These are phyloP conservation scores for Trypanosoma lewisi DNA, from an alignment of 208 protist species.

Conservation along the genomic window DNA sequence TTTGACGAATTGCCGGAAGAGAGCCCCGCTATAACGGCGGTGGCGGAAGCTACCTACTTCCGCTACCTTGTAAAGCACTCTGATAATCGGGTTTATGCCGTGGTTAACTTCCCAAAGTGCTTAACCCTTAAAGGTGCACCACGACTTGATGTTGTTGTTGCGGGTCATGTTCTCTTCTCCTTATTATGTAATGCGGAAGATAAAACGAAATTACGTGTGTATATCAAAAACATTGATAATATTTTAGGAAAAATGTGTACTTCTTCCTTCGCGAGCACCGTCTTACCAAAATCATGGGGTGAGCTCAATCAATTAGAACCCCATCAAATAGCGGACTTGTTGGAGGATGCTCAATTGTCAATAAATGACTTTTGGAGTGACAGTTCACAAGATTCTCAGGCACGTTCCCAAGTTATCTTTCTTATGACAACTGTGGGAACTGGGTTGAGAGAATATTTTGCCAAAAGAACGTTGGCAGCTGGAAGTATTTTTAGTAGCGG, in stretches of 20 bases:
- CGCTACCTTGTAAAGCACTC: conserved; percentile 72
- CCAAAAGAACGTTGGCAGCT: conserved; percentile 25
- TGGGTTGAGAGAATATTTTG: conserved; percentile 72
- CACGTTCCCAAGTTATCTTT: conserved; percentile 61
- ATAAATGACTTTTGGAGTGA: conserved; percentile 87
- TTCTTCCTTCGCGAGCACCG: conserved; percentile 45
- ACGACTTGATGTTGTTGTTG: conserved; percentile 73
- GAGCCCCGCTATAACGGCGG: conserved; percentile 47
- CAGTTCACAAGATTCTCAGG: conserved; percentile 76
- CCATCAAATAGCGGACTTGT: conserved; percentile 54
- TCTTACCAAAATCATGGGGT: conserved; percentile 61
- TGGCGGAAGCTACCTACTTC: conserved; percentile 83
- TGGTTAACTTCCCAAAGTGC: conserved; percentile 71
- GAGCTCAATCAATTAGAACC: conserved; percentile 44
- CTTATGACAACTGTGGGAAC: conserved; percentile 78
- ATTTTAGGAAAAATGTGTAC: conserved; percentile 81
- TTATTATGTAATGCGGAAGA: conserved; percentile 34
- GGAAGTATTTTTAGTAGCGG: conserved; percentile 60
- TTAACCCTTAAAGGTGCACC: conserved; percentile 33
- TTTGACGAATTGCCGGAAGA: conserved; percentile 74
- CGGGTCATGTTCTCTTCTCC: conserved; percentile 76
- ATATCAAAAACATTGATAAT: conserved; percentile 50
- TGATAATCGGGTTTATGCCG: conserved; percentile 38
- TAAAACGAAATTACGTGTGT: conserved; percentile 43
- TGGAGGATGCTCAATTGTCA: conserved; percentile 74